These are phyloP conservation scores for Stachybotrys chlorohalonatus DNA, from an alignment of 2,329 filamentous ascomycete genomes.

Conservation along the genomic window DNA sequence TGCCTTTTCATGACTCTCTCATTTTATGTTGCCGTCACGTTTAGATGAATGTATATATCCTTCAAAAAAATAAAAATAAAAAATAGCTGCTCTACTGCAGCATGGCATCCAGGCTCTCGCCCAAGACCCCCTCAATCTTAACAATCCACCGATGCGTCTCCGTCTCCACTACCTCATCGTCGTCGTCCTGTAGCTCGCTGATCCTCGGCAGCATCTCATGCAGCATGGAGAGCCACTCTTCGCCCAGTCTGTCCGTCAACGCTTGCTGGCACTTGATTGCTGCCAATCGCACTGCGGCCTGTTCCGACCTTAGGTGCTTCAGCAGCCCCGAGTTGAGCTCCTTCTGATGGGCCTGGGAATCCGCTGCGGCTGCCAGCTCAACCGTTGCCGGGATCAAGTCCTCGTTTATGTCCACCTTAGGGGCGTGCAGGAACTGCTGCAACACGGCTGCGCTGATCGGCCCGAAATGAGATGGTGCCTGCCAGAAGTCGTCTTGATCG, in stretches of 20 bases:
- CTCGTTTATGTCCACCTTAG: constrained; percentile 29
- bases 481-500: constrained; percentile 95
- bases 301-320: constrained; percentile 66
- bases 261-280: constrained; percentile 75
- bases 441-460: constrained; percentile 62
- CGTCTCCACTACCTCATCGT: constrained; percentile 84
- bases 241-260: constrained; percentile 71
- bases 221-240: constrained; percentile 86
- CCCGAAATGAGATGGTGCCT: constrained; percentile 77
- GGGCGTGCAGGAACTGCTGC: constrained; percentile 50
- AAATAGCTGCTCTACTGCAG: constrained; percentile 50
- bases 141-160: constrained; percentile 87
- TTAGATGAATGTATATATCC: no score
- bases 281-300: constrained; percentile 64
- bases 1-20: no score
- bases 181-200: constrained; percentile 91
- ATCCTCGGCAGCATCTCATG: constrained; percentile 97
- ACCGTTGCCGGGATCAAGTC: constrained; percentile 67
- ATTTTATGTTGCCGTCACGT: no score
- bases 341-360: constrained; percentile 85
- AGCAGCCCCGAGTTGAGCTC: constrained; percentile 74
- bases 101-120: constrained; percentile 88
- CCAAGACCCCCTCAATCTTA: constrained; percentile 79
- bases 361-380: constrained; percentile 69
- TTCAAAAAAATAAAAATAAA: no score